These are phyloP conservation scores for Ustilago vetiveriae DNA, from an alignment of 1,284 basidiomycete genomes.

Conservation along the genomic window DNA sequence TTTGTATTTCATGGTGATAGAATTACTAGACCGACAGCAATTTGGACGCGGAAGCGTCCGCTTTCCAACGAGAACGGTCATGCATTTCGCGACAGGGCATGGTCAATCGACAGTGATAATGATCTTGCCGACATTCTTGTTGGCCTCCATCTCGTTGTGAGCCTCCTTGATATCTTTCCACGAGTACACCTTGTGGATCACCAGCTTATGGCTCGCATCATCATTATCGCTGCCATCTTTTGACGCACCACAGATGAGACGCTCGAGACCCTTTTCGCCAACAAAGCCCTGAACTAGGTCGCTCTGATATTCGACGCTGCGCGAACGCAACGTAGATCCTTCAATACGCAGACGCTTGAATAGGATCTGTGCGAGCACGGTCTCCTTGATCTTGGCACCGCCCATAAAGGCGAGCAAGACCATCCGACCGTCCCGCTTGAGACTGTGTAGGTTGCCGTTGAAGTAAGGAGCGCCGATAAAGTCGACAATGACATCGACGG, in stretches of 20 bases:
- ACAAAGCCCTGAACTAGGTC: conserved; percentile 77
- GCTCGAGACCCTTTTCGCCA: conserved; percentile 38
- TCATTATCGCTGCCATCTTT: conserved; percentile 7
- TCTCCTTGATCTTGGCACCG: conserved; percentile 75
- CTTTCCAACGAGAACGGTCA: too few species aligned
- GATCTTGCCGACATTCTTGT: conserved; percentile 76
- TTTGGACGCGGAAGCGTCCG: too few species aligned
- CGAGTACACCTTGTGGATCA: conserved; percentile 73
- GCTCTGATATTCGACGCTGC: conserved; percentile 81
- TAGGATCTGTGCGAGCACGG: conserved; percentile 77
- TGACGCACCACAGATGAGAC: conserved; percentile 25
- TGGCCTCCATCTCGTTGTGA: conserved; percentile 85
- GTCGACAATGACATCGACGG: conserved; percentile 86
- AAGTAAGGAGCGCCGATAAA: conserved; percentile 87
- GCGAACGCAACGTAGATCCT: conserved; percentile 85
- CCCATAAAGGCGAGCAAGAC: conserved; percentile 76
- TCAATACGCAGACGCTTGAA: conserved; percentile 88
- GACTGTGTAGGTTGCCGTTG: conserved; percentile 79
- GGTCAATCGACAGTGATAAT: conserved; percentile 35
- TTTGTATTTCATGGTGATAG: too few species aligned
- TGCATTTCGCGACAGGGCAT: not conserved
- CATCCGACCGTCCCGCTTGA: conserved; percentile 83
- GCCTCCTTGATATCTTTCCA: conserved; percentile 86
- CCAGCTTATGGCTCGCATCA: conserved; percentile 34
- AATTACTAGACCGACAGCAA: too few species aligned